phyloP scores from a whole-genome alignment of 805 yeast species.

The Sungouiella blattae region DNA sequence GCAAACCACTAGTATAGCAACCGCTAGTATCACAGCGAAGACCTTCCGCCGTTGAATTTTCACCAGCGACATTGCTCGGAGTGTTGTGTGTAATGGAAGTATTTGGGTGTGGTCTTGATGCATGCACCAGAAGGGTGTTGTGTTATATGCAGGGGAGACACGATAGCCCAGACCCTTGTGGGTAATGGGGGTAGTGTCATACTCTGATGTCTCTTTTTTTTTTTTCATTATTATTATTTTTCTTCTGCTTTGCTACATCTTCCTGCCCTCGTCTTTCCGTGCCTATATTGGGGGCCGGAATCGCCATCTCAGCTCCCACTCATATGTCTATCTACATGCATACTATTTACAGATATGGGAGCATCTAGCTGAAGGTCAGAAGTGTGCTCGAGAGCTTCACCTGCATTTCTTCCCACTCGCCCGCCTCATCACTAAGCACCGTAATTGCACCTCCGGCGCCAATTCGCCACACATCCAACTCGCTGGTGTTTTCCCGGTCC shows the following conservation, averaged over 20 bases:
- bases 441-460: slow-evolving; percentile 99
- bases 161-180: too few relatives aligned
- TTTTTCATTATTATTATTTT: too few relatives aligned
- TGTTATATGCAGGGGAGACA: background rate
- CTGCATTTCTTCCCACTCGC: slow-evolving; percentile 91
- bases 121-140: background rate
- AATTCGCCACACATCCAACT: slow-evolving; percentile 58
- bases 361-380: slow-evolving; percentile 60
- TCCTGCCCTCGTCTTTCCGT: too few relatives aligned
- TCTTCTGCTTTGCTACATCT: too few relatives aligned
- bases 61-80: background rate
- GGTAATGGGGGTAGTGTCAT: too few relatives aligned
- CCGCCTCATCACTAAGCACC: slow-evolving; percentile 73
- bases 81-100: background rate
- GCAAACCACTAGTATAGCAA: too few relatives aligned
- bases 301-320: too few relatives aligned
- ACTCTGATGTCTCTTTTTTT: too few relatives aligned
- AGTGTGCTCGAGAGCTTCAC: slow-evolving; percentile 77
- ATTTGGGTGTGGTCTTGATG: background rate
- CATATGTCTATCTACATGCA: too few relatives aligned
- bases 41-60: background rate
- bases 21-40: too few relatives aligned
- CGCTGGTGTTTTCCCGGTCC: slow-evolving; percentile 34
- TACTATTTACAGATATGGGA: too few relatives aligned
- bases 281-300: too few relatives aligned